These are phyloP conservation scores for Backusella psychrophila DNA, from an alignment of 192 early-diverging fungal species.

Conservation along the genomic window DNA sequence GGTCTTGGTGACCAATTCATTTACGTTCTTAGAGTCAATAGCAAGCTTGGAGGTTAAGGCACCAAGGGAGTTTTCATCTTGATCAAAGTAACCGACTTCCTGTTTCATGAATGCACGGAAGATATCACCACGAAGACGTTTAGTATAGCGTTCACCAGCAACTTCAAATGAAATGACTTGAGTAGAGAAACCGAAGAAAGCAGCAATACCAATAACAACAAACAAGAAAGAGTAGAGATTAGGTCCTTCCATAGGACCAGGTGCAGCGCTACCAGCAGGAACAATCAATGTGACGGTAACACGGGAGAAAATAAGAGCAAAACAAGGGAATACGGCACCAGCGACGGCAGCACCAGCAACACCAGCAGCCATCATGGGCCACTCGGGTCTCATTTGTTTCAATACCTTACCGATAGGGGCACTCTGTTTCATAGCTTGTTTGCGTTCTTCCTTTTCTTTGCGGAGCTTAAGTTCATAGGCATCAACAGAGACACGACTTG, in stretches of 20 bases:
- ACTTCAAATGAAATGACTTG: conserved; percentile 62
- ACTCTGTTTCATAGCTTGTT: conserved; percentile 40
- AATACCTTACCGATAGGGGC: conserved; percentile 54
- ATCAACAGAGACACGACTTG: not conserved
- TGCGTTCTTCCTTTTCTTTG: conserved; percentile 34
- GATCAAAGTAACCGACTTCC: conserved; percentile 87
- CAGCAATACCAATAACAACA: conserved; percentile 58
- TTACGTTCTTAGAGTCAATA: conserved; percentile 62
- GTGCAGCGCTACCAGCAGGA: conserved; percentile 20
- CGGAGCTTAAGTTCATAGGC: conserved; percentile 34
- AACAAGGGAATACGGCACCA: conserved; percentile 75
- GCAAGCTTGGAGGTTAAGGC: conserved; percentile 79
- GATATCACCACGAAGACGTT: conserved; percentile 55
- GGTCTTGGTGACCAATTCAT: conserved; percentile 54
- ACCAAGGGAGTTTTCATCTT: conserved; percentile 69
- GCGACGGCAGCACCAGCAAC: conserved; percentile 57
- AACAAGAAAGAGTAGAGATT: conserved; percentile 42
- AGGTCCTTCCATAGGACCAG: conserved; percentile 33
- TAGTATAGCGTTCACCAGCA: conserved; percentile 65
- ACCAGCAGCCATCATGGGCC: conserved; percentile 52
- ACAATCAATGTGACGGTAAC: not conserved
- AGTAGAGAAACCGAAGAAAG: conserved; percentile 56
- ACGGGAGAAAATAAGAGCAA: conserved; percentile 64
- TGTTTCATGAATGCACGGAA: conserved; percentile 79
- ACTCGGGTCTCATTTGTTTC: conserved; percentile 48